phyloP scores from a whole-genome alignment of 768 basidiomycete species.

The Kwoniella europaea region DNA sequence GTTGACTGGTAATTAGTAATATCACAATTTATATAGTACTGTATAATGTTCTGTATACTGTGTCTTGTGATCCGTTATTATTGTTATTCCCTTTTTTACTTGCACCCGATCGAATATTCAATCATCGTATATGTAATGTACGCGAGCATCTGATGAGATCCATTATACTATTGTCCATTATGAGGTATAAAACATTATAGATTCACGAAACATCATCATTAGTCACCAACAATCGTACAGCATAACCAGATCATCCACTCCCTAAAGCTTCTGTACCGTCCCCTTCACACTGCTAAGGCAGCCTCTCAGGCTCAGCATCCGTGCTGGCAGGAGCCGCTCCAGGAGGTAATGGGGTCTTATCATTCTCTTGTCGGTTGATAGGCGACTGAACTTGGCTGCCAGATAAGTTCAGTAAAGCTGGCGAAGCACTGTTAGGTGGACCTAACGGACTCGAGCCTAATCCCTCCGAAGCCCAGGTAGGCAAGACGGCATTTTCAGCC shows the following conservation, averaged over 20 bases:
- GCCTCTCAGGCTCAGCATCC: constrained; percentile 38
- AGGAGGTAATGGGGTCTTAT: constrained; percentile 37
- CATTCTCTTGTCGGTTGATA: neutral
- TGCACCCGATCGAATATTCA: no score
- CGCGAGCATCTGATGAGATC: no score
- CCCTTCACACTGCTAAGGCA: neutral
- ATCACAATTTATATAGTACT: no score
- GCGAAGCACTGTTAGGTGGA: neutral
- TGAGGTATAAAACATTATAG: neutral
- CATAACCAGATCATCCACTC: no score
- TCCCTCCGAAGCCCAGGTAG: constrained; percentile 37
- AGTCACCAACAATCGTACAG: no score
- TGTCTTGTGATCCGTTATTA: no score
- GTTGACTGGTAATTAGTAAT: neutral
- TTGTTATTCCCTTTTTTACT: no score
- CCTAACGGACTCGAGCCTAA: constrained; percentile 21
- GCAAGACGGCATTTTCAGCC: constrained; percentile 11
- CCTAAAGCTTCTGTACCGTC: no score
- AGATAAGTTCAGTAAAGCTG: neutral
- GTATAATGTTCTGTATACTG: no score
- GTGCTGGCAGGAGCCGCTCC: constrained; percentile 39
- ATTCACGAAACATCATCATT: neutral
- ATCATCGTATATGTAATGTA: no score
- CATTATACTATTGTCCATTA: constrained; percentile 6
- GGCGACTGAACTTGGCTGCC: neutral